These are phyloP conservation scores for Biscogniauxia mediterranea DNA, from an alignment of 2,329 filamentous ascomycete genomes.

Conservation along the genomic window DNA sequence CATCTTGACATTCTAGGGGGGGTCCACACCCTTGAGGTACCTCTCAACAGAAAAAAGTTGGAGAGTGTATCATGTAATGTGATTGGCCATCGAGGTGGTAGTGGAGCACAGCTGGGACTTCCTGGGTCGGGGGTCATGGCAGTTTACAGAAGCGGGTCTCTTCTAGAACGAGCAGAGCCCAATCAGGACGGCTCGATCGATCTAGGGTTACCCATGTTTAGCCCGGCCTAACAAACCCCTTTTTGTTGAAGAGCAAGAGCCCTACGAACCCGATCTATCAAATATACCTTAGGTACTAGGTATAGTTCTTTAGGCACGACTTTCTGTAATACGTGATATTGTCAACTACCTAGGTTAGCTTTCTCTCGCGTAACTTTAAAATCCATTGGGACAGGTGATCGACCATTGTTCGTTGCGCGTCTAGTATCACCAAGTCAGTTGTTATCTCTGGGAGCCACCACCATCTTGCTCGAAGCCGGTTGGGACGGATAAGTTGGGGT, in stretches of 20 bases:
- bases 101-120: not conserved
- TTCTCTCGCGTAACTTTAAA: too few relatives aligned
- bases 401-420: too few relatives aligned
- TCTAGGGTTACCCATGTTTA: not conserved
- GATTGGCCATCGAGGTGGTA: not conserved
- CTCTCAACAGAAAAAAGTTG: not conserved
- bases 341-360: too few relatives aligned
- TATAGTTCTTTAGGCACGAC: too few relatives aligned
- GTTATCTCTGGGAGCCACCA: too few relatives aligned
- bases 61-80: not conserved
- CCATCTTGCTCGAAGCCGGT: not conserved
- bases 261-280: too few relatives aligned
- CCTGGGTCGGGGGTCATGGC: not conserved
- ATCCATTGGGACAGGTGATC: too few relatives aligned
- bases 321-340: too few relatives aligned
- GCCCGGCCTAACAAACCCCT: not conserved
- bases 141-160: not conserved
- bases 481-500: not conserved
- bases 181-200: not conserved
- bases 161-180: not conserved
- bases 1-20: not conserved
- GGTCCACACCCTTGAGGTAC: not conserved
- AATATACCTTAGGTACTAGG: too few relatives aligned
- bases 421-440: too few relatives aligned
- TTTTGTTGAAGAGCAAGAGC: not conserved